A percentile compares a stretch with the other conserved stretches of the same genome.
These are phyloP conservation scores for Physcomitrellopsis africana DNA, from an alignment of 225 moss, liverwort and hornwort genomes.

Conservation along the genomic window DNA sequence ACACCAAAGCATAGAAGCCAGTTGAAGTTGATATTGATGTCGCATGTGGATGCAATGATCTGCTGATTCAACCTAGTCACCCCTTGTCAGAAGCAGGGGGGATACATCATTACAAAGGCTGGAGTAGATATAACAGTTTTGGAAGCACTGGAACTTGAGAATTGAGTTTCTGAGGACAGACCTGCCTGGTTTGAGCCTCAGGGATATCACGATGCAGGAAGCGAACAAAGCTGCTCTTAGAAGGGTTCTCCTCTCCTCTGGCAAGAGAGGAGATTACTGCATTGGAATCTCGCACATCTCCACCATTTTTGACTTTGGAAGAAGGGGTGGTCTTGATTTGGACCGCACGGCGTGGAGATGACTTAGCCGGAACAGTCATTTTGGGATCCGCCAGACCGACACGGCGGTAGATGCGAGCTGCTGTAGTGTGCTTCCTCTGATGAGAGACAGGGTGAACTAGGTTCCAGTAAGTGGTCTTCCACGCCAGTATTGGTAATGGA, in stretches of 20 bases:
- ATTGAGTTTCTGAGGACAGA: conserved; percentile 23
- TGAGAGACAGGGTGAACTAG: background rate
- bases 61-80: background rate
- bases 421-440: conserved; percentile 24
- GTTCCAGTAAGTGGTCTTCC: conserved; percentile 31
- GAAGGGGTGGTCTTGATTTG: conserved; percentile 23
- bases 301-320: conserved; percentile 25
- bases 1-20: too few species aligned
- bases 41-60: too few species aligned
- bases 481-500: conserved; percentile 46
- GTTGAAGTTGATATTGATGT: too few species aligned
- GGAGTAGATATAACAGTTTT: background rate
- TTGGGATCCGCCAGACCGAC: conserved; percentile 31
- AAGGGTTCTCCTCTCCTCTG: conserved; percentile 20
- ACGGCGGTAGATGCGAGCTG: conserved; percentile 32
- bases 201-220: conserved; percentile 34
- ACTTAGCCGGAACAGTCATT: conserved; percentile 30
- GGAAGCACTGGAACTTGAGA: conserved; percentile 21
- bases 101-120: background rate
- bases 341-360: conserved; percentile 30
- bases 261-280: conserved; percentile 19
- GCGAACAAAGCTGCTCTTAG: conserved; percentile 19
- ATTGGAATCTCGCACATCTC: conserved; percentile 31
- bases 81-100: background rate
- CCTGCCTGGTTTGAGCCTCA: conserved; percentile 35